Conservation (phyloP, 192 early-diverging fungal genomes). For the Coemansia interrupta region DNA sequence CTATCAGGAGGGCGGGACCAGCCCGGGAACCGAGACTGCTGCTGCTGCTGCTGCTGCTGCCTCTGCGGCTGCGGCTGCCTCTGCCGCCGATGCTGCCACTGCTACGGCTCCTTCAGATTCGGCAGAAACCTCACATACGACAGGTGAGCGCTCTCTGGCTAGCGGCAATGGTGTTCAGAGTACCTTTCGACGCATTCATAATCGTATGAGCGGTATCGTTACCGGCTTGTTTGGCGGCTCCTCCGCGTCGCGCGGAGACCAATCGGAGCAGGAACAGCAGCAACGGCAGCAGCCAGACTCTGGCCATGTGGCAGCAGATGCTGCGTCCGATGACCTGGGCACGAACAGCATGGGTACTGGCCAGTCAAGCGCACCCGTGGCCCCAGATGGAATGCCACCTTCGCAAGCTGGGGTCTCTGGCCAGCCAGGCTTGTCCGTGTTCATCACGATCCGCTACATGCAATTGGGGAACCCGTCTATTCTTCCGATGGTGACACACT, state of each 20-base stretch:
- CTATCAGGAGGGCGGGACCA: too few relatives aligned
- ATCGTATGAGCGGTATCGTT: constrained; percentile 6
- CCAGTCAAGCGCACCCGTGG: neutral
- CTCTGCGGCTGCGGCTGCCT: neutral
- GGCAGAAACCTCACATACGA: neutral
- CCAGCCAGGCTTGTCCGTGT: constrained; percentile 29
- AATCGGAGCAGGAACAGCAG: neutral
- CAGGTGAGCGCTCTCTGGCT: neutral
- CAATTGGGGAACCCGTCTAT: constrained; percentile 36
- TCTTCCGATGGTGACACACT: constrained; percentile 30
- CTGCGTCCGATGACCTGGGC: too few relatives aligned
- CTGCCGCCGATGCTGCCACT: constrained; percentile 1
- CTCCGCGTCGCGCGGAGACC: too few relatives aligned
- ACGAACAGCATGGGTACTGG: too few relatives aligned
- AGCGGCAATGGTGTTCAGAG: constrained; percentile 5
- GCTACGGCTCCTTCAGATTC: too few relatives aligned
- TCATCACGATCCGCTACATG: constrained; percentile 42
- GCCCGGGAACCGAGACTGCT: neutral
- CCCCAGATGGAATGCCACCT: neutral
- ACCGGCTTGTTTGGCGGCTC: neutral
- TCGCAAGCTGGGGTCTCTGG: neutral
- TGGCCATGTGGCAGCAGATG: too few relatives aligned
- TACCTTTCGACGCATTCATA: constrained; percentile 1
- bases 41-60: constrained; percentile 2
- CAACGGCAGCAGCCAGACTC: constrained; percentile 1